These are phyloP conservation scores for Westerdykella sp. DNA, from an alignment of 2,329 filamentous ascomycete genomes.

Conservation along the genomic window DNA sequence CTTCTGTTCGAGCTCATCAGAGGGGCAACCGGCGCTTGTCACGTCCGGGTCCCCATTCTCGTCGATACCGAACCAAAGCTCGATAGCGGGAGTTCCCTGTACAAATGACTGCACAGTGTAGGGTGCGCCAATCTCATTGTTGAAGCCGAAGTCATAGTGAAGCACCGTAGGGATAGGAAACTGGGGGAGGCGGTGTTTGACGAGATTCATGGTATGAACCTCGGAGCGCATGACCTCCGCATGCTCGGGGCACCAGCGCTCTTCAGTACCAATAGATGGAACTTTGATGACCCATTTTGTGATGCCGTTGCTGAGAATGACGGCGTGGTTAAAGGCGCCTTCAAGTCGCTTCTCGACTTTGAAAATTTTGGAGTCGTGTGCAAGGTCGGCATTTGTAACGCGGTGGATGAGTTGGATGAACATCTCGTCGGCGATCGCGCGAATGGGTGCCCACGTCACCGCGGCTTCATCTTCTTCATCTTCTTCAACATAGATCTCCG, in stretches of 20 bases:
- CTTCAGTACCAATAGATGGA: conserved; percentile 2
- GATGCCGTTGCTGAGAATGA: not conserved
- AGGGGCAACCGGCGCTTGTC: too few species aligned
- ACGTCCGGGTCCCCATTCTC: too few species aligned
- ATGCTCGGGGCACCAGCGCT: not conserved
- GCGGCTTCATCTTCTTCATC: too few species aligned
- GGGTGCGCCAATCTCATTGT: conserved; percentile 13
- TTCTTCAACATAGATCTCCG: too few species aligned
- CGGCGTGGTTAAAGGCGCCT: not conserved
- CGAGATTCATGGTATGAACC: conserved; percentile 1
- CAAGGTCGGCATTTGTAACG: too few species aligned
- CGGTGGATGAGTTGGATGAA: not conserved
- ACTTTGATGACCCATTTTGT: conserved; percentile 1
- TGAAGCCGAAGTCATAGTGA: conserved; percentile 9
- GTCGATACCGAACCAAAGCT: conserved; percentile 12
- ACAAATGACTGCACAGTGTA: too few species aligned
- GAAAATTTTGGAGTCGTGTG: not conserved
- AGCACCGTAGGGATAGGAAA: conserved; percentile 12
- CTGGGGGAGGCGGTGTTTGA: not conserved
- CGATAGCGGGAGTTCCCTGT: too few species aligned
- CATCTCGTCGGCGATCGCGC: not conserved
- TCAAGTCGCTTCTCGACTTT: not conserved
- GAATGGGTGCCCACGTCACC: too few species aligned
- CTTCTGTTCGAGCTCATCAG: not conserved
- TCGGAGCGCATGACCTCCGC: not conserved